These are phyloP conservation scores for Arxiozyma slooffiae DNA, from an alignment of 1,139 yeast species.

Conservation along the genomic window DNA sequence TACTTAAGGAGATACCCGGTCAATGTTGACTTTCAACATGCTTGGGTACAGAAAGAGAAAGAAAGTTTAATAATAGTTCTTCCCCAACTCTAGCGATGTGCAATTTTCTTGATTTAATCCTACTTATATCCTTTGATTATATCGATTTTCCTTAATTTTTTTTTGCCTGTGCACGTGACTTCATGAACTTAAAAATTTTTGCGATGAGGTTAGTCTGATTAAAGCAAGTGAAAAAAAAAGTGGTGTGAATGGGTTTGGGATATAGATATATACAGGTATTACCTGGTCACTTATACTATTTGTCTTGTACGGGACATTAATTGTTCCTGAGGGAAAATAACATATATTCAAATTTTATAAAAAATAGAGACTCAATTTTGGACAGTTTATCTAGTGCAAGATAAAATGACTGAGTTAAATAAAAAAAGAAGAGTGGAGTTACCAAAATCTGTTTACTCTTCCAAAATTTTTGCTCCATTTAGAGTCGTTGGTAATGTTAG, in stretches of 20 bases:
- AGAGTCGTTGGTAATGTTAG: constrained; percentile 59
- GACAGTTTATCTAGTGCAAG: neutral
- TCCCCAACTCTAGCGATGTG: neutral
- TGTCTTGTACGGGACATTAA: neutral
- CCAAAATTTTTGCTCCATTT: constrained; percentile 49
- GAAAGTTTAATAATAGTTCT: no score
- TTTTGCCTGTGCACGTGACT: neutral
- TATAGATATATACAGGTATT: neutral
- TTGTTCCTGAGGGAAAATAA: no score
- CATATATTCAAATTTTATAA: no score
- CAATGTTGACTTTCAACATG: neutral
- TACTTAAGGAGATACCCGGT: neutral
- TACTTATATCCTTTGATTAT: neutral
- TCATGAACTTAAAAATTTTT: neutral
- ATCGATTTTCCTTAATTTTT: neutral
- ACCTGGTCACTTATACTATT: neutral
- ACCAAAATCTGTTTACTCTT: constrained; percentile 15
- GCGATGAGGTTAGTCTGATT: constrained; percentile 1
- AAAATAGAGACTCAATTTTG: neutral
- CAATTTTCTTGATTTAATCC: neutral
- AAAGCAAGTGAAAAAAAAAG: no score
- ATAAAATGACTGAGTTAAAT: neutral
- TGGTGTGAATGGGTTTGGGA: neutral
- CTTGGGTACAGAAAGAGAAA: neutral
- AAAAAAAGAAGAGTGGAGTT: constrained; percentile 11